phyloP scores from a whole-genome alignment of 2,329 filamentous ascomycete genomes.

The Arthrobotrys pseudoclavata region DNA sequence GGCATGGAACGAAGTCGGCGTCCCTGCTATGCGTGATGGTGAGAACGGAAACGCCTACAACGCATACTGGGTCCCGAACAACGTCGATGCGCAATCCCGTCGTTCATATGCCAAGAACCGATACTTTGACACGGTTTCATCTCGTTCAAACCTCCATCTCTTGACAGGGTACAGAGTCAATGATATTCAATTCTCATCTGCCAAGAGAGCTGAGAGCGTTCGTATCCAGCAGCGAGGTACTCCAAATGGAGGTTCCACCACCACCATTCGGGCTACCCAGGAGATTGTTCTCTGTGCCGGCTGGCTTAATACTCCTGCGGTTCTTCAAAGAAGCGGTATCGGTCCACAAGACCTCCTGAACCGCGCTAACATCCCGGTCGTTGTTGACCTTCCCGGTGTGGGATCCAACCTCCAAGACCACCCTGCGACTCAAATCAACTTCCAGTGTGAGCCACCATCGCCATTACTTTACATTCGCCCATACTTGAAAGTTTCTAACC shows the following conservation, averaged over 20 bases:
- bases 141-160: slow-evolving; percentile 63
- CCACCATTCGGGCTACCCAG: slow-evolving; percentile 64
- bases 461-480: background rate
- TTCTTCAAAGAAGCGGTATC: slow-evolving; percentile 71
- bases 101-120: slow-evolving; percentile 64
- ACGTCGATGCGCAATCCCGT: slow-evolving; percentile 63
- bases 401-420: slow-evolving; percentile 70
- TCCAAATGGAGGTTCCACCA: slow-evolving; percentile 50
- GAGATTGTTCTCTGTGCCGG: slow-evolving; percentile 69
- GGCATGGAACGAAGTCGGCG: slow-evolving; percentile 50
- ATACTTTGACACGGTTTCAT: slow-evolving; percentile 63
- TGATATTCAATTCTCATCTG: slow-evolving; percentile 60
- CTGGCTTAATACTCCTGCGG: slow-evolving; percentile 67
- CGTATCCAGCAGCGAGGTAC: slow-evolving; percentile 56
- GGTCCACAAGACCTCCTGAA: slow-evolving; percentile 66
- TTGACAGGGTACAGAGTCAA: slow-evolving; percentile 64
- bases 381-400: slow-evolving; percentile 69
- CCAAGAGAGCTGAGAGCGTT: slow-evolving; percentile 35
- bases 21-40: slow-evolving; percentile 48
- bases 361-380: slow-evolving; percentile 66
- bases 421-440: slow-evolving; percentile 61
- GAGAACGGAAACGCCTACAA: slow-evolving; percentile 61
- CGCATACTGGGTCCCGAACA: slow-evolving; percentile 65
- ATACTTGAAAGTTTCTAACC: background rate
- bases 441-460: slow-evolving; percentile 37